A percentile compares a stretch with the other conserved stretches of the same genome.
phyloP scores from a whole-genome alignment of 2,329 filamentous ascomycete genomes.

The Botryosphaeria dothidea region DNA sequence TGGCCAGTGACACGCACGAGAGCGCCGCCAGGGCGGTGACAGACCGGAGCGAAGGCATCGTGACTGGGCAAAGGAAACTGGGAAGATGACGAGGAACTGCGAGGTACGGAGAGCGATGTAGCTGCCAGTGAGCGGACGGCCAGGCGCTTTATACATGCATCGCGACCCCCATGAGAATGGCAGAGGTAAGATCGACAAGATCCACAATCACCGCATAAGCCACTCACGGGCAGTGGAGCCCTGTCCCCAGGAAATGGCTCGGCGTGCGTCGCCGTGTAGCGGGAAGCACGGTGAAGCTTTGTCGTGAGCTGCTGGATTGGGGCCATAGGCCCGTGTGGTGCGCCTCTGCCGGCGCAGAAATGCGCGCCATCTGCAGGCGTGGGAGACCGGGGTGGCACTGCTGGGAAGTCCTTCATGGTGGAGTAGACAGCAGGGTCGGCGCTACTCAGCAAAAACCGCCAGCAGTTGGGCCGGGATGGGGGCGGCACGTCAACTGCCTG shows the following conservation, averaged over 20 bases:
- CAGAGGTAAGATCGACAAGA: constrained; percentile 18
- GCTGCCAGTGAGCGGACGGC: background rate
- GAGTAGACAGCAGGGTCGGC: background rate
- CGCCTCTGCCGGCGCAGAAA: too few species aligned
- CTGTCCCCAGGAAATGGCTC: constrained; percentile 16
- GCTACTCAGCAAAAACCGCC: background rate
- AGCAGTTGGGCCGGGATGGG: background rate
- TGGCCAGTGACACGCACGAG: constrained; percentile 29
- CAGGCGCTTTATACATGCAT: background rate
- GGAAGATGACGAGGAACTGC: constrained; percentile 20
- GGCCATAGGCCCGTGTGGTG: background rate
- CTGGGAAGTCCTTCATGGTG: background rate
- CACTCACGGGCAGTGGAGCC: constrained; percentile 11
- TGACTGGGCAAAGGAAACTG: constrained; percentile 10
- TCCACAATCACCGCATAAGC: constrained; percentile 14
- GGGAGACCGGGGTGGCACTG: background rate
- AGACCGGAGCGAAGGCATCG: constrained; percentile 36
- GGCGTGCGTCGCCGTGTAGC: background rate
- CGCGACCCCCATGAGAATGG: background rate
- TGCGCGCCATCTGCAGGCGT: background rate
- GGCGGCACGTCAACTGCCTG: constrained; percentile 17
- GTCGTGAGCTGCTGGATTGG: constrained; percentile 1
- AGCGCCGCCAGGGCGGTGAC: constrained; percentile 36
- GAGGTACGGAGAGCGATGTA: constrained; percentile 19
- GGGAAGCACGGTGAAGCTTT: background rate